Conservation (phyloP, 2,329 filamentous ascomycete species). For the Fusarium cicatricum region DNA sequence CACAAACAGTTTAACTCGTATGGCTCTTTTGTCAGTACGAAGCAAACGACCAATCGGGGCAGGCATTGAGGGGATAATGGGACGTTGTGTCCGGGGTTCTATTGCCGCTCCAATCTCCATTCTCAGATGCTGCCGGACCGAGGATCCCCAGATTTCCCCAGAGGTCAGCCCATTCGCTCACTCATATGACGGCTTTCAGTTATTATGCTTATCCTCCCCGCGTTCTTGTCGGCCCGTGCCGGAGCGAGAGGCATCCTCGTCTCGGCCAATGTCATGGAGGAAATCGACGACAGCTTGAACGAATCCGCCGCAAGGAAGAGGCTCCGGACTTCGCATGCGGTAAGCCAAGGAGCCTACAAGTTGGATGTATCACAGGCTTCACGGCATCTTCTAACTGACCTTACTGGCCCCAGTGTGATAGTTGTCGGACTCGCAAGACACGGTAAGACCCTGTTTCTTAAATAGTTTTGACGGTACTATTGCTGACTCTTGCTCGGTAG, state of each 20-base stretch:
- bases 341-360: conserved; percentile 33
- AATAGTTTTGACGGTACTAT: not conserved
- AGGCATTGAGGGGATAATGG: not conserved
- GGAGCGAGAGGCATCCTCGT: conserved; percentile 36
- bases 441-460: conserved; percentile 44
- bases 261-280: conserved; percentile 37
- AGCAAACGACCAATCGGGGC: conserved; percentile 15
- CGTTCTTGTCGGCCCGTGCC: conserved; percentile 45
- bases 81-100: not conserved
- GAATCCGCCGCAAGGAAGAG: conserved; percentile 48
- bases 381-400: not conserved
- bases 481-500: conserved; percentile 40
- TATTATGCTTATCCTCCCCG: conserved; percentile 29
- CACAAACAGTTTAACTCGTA: not conserved
- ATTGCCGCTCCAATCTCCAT: conserved; percentile 29
- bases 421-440: conserved; percentile 57
- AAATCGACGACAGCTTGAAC: conserved; percentile 27
- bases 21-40: not conserved
- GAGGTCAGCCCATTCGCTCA: conserved; percentile 13
- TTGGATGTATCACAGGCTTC: not conserved
- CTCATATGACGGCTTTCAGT: conserved; percentile 8
- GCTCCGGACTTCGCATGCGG: conserved; percentile 53
- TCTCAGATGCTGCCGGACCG: conserved; percentile 18
- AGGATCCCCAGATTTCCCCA: conserved; percentile 15
- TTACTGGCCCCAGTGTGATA: conserved; percentile 51